phyloP scores from a whole-genome alignment of 805 yeast species.

The Ogataea angusta region DNA sequence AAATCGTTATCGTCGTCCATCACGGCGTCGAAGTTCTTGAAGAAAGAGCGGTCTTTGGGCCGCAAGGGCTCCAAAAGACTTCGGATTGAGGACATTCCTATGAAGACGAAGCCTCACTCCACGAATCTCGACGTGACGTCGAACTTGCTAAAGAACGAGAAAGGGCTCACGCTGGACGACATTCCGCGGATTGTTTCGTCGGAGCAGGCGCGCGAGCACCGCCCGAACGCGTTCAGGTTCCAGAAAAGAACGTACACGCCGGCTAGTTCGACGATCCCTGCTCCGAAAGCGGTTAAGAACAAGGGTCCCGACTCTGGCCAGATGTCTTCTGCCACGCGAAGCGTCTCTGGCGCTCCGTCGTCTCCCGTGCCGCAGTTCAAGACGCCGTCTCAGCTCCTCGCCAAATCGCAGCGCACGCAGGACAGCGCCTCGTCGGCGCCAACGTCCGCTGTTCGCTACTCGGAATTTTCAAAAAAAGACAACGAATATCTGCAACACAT shows the following conservation, averaged over 20 bases:
- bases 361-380: constrained; percentile 1
- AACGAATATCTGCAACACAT: constrained; percentile 57
- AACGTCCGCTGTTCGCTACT: constrained; percentile 48
- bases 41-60: constrained; percentile 24
- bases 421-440: not conserved
- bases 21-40: constrained; percentile 20
- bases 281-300: constrained; percentile 29
- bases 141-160: constrained; percentile 71
- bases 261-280: constrained; percentile 36
- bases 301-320: constrained; percentile 13
- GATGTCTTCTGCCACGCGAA: not conserved
- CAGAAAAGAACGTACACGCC: constrained; percentile 44
- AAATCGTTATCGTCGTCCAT: constrained; percentile 6
- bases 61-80: constrained; percentile 30
- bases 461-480: constrained; percentile 59
- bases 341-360: constrained; percentile 1
- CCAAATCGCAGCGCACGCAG: not conserved
- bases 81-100: constrained; percentile 30
- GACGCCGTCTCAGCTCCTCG: not conserved
- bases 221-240: constrained; percentile 90
- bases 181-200: constrained; percentile 96
- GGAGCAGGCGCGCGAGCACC: constrained; percentile 89
- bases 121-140: constrained; percentile 57
- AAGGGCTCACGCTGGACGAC: constrained; percentile 88
- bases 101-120: constrained; percentile 21